These are phyloP conservation scores for Chaetomium sp. DNA, from an alignment of 2,329 filamentous ascomycete species.

Conservation along the genomic window DNA sequence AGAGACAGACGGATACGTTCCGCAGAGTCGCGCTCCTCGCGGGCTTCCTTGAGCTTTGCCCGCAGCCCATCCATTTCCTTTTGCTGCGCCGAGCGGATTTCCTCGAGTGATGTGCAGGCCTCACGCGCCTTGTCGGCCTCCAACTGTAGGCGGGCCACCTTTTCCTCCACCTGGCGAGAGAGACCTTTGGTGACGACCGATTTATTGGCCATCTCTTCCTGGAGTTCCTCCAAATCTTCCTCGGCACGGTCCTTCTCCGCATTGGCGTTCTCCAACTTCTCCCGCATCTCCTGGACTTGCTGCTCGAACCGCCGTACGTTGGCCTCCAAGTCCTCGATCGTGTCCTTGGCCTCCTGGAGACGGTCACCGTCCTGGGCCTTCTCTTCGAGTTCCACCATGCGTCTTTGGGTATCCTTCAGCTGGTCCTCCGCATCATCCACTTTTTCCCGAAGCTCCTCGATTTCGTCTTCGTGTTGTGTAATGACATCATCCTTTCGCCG, in stretches of 20 bases:
- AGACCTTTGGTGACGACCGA: conserved; percentile 69
- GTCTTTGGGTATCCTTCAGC: conserved; percentile 38
- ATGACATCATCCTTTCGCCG: conserved; percentile 69
- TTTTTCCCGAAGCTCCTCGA: conserved; percentile 58
- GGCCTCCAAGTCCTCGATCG: conserved; percentile 52
- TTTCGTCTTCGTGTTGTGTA: conserved; percentile 67
- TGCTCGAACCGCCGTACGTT: conserved; percentile 48
- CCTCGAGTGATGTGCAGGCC: conserved; percentile 46
- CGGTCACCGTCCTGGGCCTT: conserved; percentile 47
- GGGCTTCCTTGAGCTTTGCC: conserved; percentile 37
- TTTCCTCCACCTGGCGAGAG: conserved; percentile 69
- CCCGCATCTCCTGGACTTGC: conserved; percentile 48
- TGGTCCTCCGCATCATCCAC: conserved; percentile 40
- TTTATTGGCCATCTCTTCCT: conserved; percentile 73
- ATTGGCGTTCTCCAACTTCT: conserved; percentile 47
- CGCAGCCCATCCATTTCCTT: conserved; percentile 42
- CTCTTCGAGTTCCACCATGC: conserved; percentile 49
- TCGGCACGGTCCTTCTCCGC: conserved; percentile 52
- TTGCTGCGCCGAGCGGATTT: conserved; percentile 41
- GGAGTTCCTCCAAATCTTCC: conserved; percentile 56
- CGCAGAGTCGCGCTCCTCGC: conserved; percentile 36
- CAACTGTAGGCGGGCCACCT: conserved; percentile 56
- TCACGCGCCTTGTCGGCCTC: conserved; percentile 52
- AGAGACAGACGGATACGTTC: conserved; percentile 34
- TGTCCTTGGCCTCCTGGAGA: conserved; percentile 50